A percentile compares a stretch with the other conserved stretches of the same genome.
Conservation (phyloP, 78 protist genomes). For the Dictyostelium capitatum region DNA sequence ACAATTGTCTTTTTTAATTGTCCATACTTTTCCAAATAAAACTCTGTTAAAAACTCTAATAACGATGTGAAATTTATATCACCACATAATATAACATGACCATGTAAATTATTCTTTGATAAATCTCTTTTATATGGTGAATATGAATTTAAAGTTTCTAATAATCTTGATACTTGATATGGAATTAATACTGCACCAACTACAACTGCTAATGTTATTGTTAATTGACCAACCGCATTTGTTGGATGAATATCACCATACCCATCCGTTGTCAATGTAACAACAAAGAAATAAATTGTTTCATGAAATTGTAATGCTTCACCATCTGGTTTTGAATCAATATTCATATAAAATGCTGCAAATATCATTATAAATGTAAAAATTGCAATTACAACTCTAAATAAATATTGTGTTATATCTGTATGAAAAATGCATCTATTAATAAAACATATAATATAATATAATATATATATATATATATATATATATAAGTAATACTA, state of each 20-base stretch:
- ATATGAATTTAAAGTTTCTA: slow-evolving; percentile 62
- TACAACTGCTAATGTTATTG: slow-evolving; percentile 39
- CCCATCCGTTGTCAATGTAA: slow-evolving; percentile 76
- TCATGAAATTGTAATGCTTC: slow-evolving; percentile 43
- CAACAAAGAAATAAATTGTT: slow-evolving; percentile 71
- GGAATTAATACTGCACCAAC: slow-evolving; percentile 82
- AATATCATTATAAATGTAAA: slow-evolving; percentile 69
- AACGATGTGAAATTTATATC: slow-evolving; percentile 77
- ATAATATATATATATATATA: too few species aligned
- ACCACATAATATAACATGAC: slow-evolving; percentile 75
- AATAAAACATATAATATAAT: too few species aligned
- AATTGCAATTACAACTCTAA: slow-evolving; percentile 77
- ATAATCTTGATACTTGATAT: slow-evolving; percentile 70
- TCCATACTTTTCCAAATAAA: slow-evolving; percentile 71
- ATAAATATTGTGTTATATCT: slow-evolving; percentile 74
- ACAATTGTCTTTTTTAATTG: slow-evolving; percentile 70
- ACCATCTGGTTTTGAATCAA: background rate
- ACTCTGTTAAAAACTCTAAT: slow-evolving; percentile 70
- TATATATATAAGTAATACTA: too few species aligned
- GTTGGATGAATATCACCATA: slow-evolving; percentile 84
- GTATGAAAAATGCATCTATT: slow-evolving; percentile 26
- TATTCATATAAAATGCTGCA: slow-evolving; percentile 81
- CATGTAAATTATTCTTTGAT: slow-evolving; percentile 64
- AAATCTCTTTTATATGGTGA: slow-evolving; percentile 78
- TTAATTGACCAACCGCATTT: slow-evolving; percentile 68